Evolutionary conservation across 805 yeast species (phyloP).

Genomic region (Cyberlindnera xishuangbannaensis): DNA sequence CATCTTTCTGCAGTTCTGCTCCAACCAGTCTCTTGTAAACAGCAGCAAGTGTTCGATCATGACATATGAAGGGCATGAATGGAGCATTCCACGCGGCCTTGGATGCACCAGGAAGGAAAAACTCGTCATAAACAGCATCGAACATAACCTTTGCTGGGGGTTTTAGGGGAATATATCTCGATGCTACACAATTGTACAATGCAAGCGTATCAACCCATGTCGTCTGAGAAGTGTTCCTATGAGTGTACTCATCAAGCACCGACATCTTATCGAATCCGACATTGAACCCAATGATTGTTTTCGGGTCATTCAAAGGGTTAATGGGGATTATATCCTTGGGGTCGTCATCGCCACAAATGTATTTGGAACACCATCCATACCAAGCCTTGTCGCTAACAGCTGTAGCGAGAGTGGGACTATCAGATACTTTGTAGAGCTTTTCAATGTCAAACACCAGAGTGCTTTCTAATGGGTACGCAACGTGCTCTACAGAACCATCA

Average conservation of each 20-base stretch:
- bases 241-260: slow-evolving; percentile 73
- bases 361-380: slow-evolving; percentile 93
- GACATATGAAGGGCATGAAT: not conserved
- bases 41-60: slow-evolving; percentile 4
- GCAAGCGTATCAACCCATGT: slow-evolving; percentile 86
- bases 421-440: slow-evolving; percentile 8
- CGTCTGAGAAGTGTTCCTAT: slow-evolving; percentile 44
- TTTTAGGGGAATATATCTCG: not conserved
- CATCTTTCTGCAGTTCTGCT: slow-evolving; percentile 58
- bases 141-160: too few species aligned
- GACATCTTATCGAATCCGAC: slow-evolving; percentile 82
- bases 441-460: slow-evolving; percentile 9
- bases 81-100: not conserved
- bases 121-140: too few species aligned
- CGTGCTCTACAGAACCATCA: slow-evolving; percentile 2
- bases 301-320: slow-evolving; percentile 38
- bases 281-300: slow-evolving; percentile 77
- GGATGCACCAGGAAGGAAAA: too few species aligned
- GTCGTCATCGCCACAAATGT: slow-evolving; percentile 49
- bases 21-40: slow-evolving; percentile 18
- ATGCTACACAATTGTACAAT: slow-evolving; percentile 43
- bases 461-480: slow-evolving; percentile 5
- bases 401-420: slow-evolving; percentile 68
- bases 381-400: slow-evolving; percentile 74
- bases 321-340: slow-evolving; percentile 47